phyloP scores from a whole-genome alignment of 2,329 filamentous ascomycete genomes.

The Microdochium paspali region DNA sequence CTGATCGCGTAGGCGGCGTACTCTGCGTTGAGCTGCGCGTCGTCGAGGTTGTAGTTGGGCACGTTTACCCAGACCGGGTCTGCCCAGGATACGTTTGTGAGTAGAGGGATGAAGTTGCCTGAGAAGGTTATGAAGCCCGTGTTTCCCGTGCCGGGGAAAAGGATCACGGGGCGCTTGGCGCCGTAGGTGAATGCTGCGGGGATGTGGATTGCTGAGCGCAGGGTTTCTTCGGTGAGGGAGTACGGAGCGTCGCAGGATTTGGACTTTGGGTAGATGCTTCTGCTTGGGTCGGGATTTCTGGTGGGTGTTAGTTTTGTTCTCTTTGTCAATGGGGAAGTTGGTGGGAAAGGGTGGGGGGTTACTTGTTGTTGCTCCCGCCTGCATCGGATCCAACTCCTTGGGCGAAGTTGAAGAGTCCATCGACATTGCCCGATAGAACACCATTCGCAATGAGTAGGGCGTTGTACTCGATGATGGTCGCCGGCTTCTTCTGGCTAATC shows the following conservation, averaged over 20 bases:
- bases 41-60: slow-evolving; percentile 32
- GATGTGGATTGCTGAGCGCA: slow-evolving; percentile 43
- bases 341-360: too few species aligned
- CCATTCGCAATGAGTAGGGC: neutral
- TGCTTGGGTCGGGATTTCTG: slow-evolving; percentile 1
- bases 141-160: slow-evolving; percentile 42
- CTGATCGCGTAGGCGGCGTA: slow-evolving; percentile 50
- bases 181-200: slow-evolving; percentile 37
- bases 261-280: slow-evolving; percentile 25
- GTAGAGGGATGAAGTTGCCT: slow-evolving; percentile 38
- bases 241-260: slow-evolving; percentile 34
- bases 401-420: neutral
- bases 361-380: neutral
- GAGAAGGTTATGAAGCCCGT: slow-evolving; percentile 34
- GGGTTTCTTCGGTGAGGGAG: slow-evolving; percentile 29
- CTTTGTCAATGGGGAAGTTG: neutral
- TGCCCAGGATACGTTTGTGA: slow-evolving; percentile 27
- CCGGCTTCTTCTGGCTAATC: neutral
- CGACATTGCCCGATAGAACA: neutral
- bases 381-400: neutral
- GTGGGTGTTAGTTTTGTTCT: neutral
- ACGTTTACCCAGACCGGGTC: slow-evolving; percentile 49
- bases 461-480: neutral
- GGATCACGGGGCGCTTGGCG: slow-evolving; percentile 34
- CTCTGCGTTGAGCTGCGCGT: slow-evolving; percentile 42